A percentile compares a stretch with the other conserved stretches of the same genome.
Conservation (phyloP, 805 yeast species). For the Teunomyces barrocoloradensis region DNA sequence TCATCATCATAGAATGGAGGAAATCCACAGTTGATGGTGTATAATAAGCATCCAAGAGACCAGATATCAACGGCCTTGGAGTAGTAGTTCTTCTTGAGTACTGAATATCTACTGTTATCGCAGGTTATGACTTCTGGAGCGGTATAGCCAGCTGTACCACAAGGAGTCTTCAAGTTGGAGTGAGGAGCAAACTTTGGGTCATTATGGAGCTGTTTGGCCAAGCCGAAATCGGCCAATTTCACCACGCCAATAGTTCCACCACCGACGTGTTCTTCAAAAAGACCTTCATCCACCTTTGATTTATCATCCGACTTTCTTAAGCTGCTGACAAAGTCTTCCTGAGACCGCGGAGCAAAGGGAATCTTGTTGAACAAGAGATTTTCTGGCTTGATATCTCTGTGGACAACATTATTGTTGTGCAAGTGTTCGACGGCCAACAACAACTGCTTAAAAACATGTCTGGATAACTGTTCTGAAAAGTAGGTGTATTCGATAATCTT, state of each 20-base stretch:
- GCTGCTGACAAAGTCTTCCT: slow-evolving; percentile 20
- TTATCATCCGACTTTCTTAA: slow-evolving; percentile 57
- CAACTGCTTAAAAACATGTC: slow-evolving; percentile 72
- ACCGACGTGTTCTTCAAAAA: slow-evolving; percentile 50
- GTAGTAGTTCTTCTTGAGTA: slow-evolving; percentile 48
- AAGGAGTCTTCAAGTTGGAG: slow-evolving; percentile 58
- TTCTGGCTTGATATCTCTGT: slow-evolving; percentile 82
- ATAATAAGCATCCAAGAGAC: slow-evolving; percentile 71
- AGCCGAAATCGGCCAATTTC: slow-evolving; percentile 68
- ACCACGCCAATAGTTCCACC: slow-evolving; percentile 64
- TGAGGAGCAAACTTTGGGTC: slow-evolving; percentile 4
- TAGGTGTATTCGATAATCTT: slow-evolving; percentile 77
- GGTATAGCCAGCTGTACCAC: slow-evolving; percentile 75
- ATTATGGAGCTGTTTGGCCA: slow-evolving; percentile 52
- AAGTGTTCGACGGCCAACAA: slow-evolving; percentile 67
- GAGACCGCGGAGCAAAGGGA: slow-evolving; percentile 41
- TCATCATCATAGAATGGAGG: slow-evolving; percentile 78
- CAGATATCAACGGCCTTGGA: slow-evolving; percentile 70
- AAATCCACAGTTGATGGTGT: slow-evolving; percentile 68
- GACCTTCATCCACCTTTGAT: slow-evolving; percentile 61
- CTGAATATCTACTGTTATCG: slow-evolving; percentile 14
- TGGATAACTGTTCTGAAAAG: slow-evolving; percentile 66
- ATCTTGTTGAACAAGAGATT: slow-evolving; percentile 64
- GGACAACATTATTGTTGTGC: slow-evolving; percentile 68
- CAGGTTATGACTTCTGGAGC: slow-evolving; percentile 67